Evolutionary conservation across 139 green algal genomes (phyloP), one percentile per base, ranked within the genome.

Genomic region (Chlamydomonas schloesseri): DNA sequence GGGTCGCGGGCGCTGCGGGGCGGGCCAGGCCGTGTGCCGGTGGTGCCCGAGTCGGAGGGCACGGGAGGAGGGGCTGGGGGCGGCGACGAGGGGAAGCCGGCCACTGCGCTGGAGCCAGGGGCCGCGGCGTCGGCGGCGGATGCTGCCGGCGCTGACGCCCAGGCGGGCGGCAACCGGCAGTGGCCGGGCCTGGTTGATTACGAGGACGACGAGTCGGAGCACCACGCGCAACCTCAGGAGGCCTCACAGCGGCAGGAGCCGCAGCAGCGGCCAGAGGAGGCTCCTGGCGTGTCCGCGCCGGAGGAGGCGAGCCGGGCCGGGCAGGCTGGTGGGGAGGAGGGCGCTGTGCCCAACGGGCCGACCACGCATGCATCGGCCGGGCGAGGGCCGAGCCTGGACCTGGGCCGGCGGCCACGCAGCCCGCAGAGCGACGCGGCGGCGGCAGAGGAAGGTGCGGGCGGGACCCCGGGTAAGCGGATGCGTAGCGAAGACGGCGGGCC

Each of bases 181-280:
- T 89, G 80, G 24, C 50, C 71, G 4, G 81, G 42, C 2, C 73
- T 93, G n/a, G 90, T 91, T 23, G 91, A 92, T 34, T 92, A 92
- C 71, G 87, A 83, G 1, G 91, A 94, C 21, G 91, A 93, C 28
- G 89, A 93, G 31, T 87, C 91, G 11, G 89, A 57, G 71, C 47
- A 36, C 10, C 64, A 88, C 28, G 47, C 57, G 23, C 73, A 84
- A 65, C 73, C n/a, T 20, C 26, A 23, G 65, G 74, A 46, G 57
- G 74, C 64, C n/a, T 23, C 37, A 10, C 70, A 36, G 10, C 10
- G 9, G 10, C 76, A 83, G 65, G 46, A 77, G 64, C 46, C 15
- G 31, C 31, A 69, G 24, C 31, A 29, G 71, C 24, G 74, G 57
- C 82, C 73, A 5, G 37, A 70, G 36, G 42, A 78, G 50, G 34